These are phyloP conservation scores for Mucor irregularis DNA, from an alignment of 371 early-diverging fungal genomes.

Conservation along the genomic window DNA sequence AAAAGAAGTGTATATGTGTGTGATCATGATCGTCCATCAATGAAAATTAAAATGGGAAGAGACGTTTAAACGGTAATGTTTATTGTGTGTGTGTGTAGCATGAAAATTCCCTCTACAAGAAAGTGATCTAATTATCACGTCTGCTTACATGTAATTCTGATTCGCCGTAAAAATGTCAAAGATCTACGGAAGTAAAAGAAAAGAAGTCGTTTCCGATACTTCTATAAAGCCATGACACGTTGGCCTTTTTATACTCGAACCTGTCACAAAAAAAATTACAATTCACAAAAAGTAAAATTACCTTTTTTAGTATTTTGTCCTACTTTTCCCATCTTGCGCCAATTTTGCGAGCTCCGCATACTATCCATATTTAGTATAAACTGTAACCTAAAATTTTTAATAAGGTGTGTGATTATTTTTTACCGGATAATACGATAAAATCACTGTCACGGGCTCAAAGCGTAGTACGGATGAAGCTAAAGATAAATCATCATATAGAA, in stretches of 20 bases:
- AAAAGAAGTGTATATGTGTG: neutral
- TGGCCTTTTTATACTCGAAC: neutral
- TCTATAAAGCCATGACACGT: neutral
- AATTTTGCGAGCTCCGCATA: slow-evolving; percentile 14
- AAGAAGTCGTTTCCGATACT: neutral
- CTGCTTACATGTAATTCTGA: neutral
- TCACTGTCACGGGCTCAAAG: no score
- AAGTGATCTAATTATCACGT: no score
- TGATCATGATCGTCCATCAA: neutral
- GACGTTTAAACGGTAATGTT: no score
- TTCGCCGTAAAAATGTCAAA: neutral
- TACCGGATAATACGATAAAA: no score
- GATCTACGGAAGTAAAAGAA: neutral
- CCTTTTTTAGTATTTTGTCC: neutral
- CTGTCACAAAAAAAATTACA: slow-evolving; percentile 1
- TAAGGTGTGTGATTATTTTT: no score
- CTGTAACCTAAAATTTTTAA: no score
- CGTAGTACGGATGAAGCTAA: no score
- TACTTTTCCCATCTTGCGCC: slow-evolving; percentile 1
- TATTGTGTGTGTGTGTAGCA: no score
- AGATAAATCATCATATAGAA: no score
- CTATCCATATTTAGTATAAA: neutral
- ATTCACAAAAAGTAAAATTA: neutral
- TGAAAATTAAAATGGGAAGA: no score
- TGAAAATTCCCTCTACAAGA: no score